Conservation (phyloP, 2,329 filamentous ascomycete species). For the Sporothrix inflata region DNA sequence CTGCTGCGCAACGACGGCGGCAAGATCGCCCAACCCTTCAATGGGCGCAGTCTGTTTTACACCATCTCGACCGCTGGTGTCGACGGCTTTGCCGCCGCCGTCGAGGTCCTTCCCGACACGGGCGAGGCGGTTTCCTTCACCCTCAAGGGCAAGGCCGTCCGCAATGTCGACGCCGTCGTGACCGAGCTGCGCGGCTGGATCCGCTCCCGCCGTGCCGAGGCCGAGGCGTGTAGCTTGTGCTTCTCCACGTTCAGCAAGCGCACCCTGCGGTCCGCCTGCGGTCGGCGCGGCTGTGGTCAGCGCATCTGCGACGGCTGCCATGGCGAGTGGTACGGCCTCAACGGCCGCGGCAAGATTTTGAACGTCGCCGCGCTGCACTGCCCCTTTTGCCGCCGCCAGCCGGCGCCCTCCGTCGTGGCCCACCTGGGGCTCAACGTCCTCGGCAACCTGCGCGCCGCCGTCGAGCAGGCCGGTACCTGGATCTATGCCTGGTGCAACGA, state of each 20-base stretch:
- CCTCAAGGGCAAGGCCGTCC: slow-evolving; percentile 45
- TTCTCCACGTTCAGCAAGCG: slow-evolving; percentile 45
- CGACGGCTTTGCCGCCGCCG: slow-evolving; percentile 36
- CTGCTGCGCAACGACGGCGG: slow-evolving; percentile 48
- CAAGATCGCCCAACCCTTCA: slow-evolving; percentile 45
- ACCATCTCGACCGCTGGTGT: slow-evolving; percentile 45
- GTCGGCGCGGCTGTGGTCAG: slow-evolving; percentile 50
- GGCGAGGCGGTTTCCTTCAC: slow-evolving; percentile 36
- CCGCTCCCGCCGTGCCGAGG: slow-evolving; percentile 43
- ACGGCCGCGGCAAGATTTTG: slow-evolving; percentile 48
- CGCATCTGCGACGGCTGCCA: slow-evolving; percentile 48
- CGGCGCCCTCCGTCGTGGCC: slow-evolving; percentile 44
- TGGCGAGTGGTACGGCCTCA: slow-evolving; percentile 52
- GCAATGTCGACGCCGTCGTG: slow-evolving; percentile 45
- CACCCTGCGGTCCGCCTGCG: slow-evolving; percentile 49
- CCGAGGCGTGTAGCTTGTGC: slow-evolving; percentile 51
- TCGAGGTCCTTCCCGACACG: slow-evolving; percentile 21
- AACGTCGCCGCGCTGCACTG: slow-evolving; percentile 54
- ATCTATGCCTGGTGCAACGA: slow-evolving; percentile 54
- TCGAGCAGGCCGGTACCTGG: slow-evolving; percentile 47
- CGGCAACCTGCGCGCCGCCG: slow-evolving; percentile 44
- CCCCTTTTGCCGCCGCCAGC: slow-evolving; percentile 54
- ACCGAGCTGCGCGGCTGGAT: slow-evolving; percentile 45
- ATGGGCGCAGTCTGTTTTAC: slow-evolving; percentile 37
- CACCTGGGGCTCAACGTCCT: slow-evolving; percentile 44